These are phyloP conservation scores for Hericium coralloides DNA, from an alignment of 768 basidiomycete species.

Conservation along the genomic window DNA sequence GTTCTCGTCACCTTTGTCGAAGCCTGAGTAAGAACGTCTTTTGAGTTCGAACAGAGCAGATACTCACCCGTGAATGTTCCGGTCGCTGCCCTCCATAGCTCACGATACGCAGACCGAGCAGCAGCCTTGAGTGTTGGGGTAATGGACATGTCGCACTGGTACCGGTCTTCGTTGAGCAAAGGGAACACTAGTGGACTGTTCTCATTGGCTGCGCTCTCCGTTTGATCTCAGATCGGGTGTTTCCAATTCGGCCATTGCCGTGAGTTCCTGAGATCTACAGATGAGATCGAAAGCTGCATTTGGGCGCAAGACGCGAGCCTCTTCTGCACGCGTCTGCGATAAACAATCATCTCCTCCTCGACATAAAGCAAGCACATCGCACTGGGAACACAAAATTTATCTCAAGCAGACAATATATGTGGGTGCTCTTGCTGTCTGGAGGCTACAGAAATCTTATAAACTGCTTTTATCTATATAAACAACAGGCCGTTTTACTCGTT, in stretches of 20 bases:
- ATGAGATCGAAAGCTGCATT: constrained; percentile 23
- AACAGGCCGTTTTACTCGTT: too few species aligned
- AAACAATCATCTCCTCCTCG: constrained; percentile 12
- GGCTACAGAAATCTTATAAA: too few species aligned
- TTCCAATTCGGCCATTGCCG: not conserved
- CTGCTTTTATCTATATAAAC: too few species aligned
- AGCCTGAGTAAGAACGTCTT: not conserved
- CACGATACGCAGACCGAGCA: constrained; percentile 68
- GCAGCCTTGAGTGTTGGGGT: constrained; percentile 48
- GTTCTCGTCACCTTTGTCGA: constrained; percentile 40
- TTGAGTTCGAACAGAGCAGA: not conserved
- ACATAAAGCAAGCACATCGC: not conserved
- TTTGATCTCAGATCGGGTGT: not conserved
- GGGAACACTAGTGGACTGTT: not conserved
- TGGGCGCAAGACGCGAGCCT: constrained; percentile 32
- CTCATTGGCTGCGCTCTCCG: not conserved
- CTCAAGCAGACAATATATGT: too few species aligned
- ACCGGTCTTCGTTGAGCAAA: not conserved
- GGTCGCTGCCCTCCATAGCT: constrained; percentile 57
- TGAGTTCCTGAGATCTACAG: constrained; percentile 17
- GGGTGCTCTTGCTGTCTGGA: too few species aligned
- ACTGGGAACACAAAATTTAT: too few species aligned
- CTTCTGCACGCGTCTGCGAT: constrained; percentile 27
- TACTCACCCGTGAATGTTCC: constrained; percentile 52
- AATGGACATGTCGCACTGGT: constrained; percentile 32